Percentiles rank a stretch among this genome's conserved stretches.
Evolutionary conservation across 441 rosid species (phyloP).

Genomic region (Raphanus hybrid): DNA sequence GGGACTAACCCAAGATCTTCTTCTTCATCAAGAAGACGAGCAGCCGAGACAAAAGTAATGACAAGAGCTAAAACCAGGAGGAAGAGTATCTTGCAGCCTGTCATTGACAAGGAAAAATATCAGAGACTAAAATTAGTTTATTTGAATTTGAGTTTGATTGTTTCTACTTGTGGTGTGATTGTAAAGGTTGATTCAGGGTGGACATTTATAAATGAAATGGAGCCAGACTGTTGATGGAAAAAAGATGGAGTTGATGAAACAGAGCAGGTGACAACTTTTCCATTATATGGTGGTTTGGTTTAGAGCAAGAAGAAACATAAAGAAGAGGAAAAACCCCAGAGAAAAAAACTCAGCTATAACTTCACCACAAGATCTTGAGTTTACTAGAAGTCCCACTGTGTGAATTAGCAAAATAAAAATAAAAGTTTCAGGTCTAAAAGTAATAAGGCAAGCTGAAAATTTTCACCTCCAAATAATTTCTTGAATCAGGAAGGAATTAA

Average conservation of each 20-base stretch:
- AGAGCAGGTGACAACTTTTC: slow-evolving; percentile 46
- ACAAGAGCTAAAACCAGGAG: slow-evolving; percentile 50
- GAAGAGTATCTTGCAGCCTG: slow-evolving; percentile 42
- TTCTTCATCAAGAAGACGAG: slow-evolving; percentile 60
- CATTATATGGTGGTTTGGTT: slow-evolving; percentile 40
- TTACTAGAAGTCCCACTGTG: not conserved
- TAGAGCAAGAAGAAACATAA: slow-evolving; percentile 20
- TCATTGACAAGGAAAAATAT: slow-evolving; percentile 41
- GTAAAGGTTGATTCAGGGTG: slow-evolving; percentile 26
- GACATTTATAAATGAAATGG: slow-evolving; percentile 30
- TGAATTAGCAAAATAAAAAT: not conserved
- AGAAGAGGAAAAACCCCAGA: not conserved
- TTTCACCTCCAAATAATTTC: no score
- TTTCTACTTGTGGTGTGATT: slow-evolving; percentile 21
- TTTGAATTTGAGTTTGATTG: slow-evolving; percentile 14
- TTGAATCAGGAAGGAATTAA: no score
- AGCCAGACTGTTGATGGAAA: slow-evolving; percentile 15
- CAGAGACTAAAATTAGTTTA: slow-evolving; percentile 13
- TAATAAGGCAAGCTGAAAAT: not conserved
- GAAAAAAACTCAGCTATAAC: not conserved
- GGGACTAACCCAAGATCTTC: slow-evolving; percentile 41
- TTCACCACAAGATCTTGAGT: slow-evolving; percentile 19
- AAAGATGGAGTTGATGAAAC: slow-evolving; percentile 51
- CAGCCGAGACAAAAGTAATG: slow-evolving; percentile 45
- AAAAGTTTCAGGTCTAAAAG: slow-evolving; percentile 7